Conservation (phyloP, 352 stramenopile species). For the Globisporangium parvum region DNA sequence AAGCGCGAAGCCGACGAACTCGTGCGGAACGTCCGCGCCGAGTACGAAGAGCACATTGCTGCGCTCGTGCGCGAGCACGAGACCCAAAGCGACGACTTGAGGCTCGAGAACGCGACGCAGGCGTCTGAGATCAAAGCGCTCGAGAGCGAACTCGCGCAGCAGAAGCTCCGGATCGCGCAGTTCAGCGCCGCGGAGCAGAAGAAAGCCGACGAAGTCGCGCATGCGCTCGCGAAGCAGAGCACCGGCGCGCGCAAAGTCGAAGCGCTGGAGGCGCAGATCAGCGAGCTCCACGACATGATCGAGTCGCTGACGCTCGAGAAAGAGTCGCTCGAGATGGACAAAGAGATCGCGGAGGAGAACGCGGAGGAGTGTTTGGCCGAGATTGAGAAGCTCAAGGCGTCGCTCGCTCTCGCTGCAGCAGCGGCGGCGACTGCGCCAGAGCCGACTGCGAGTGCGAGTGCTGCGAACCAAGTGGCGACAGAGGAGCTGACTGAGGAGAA, state of each 20-base stretch:
- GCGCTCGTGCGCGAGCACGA: constrained; percentile 49
- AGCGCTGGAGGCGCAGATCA: constrained; percentile 50
- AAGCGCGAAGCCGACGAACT: constrained; percentile 55
- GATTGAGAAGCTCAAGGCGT: constrained; percentile 68
- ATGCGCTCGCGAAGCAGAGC: constrained; percentile 63
- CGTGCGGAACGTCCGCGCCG: constrained; percentile 41
- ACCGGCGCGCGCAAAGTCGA: constrained; percentile 66
- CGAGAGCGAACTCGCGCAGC: constrained; percentile 61
- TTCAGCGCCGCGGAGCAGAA: constrained; percentile 71
- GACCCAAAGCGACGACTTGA: constrained; percentile 44
- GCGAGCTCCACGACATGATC: constrained; percentile 76
- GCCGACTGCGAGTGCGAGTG: constrained; percentile 12
- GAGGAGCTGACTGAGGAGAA: constrained; percentile 73
- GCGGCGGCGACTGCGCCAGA: constrained; percentile 19
- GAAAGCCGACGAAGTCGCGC: constrained; percentile 69
- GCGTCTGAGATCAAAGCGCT: constrained; percentile 51
- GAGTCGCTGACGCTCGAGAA: constrained; percentile 85
- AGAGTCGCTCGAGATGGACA: constrained; percentile 85
- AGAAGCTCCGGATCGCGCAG: constrained; percentile 55
- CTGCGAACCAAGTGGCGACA: constrained; percentile 5
- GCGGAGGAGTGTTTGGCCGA: constrained; percentile 68
- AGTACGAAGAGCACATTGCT: constrained; percentile 63
- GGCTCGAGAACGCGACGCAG: constrained; percentile 55
- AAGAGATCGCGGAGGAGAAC: constrained; percentile 83
- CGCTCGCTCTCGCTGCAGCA: constrained; percentile 43